Evolutionary conservation across 2,329 filamentous ascomycete species (phyloP), one percentile per base, ranked within the genome.

Genomic region (Aspergillus amoenus): DNA sequence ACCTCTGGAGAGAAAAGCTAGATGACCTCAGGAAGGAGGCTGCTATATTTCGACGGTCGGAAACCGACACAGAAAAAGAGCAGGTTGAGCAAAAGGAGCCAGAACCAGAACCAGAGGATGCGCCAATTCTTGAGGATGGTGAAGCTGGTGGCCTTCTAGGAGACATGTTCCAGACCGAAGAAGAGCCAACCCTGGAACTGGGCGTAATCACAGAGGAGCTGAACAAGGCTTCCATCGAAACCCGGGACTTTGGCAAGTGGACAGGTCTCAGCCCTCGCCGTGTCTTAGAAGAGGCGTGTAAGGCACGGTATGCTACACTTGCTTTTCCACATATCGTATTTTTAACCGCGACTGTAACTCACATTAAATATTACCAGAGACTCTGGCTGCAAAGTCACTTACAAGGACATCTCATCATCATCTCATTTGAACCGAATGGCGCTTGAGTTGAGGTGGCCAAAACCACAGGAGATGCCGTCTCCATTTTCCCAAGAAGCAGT

Each of bases 191-290:
- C n/a, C 61, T 74, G 40, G 68, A 70, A 24, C 81, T 66, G 76
- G 79, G 46, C 64, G 77, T 54, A 73, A 83, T 68, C 15, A 61
- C 61, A 3, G 65, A 67, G 32, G 60, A 67, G 30, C 48, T 59
- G 24, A 65, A 59, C 18, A 68, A 66, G 53, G 55, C 59, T 40
- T 48, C 61, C 49, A 74, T 91, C 4, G 82, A 79, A 1, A 82
- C 96, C 48, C 82, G 90, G 43, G 89, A 97, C 66, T 97, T 97
- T 79, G 92, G 91, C 1, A 91, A 91, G 71, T 87, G 86, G 79
- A 84, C 84, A 13, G 93, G 93, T 7, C 75, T 96, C 30, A 89
- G 79, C 64, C 93, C 93, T 15, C 84, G 86, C 60, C 83, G 89
- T 62, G 82, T 90, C 27, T 76, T 97, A 12, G 92, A 97, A 71